phyloP scores from a whole-genome alignment of 192 early-diverging fungal genomes.

The Entomortierella lignicola region DNA sequence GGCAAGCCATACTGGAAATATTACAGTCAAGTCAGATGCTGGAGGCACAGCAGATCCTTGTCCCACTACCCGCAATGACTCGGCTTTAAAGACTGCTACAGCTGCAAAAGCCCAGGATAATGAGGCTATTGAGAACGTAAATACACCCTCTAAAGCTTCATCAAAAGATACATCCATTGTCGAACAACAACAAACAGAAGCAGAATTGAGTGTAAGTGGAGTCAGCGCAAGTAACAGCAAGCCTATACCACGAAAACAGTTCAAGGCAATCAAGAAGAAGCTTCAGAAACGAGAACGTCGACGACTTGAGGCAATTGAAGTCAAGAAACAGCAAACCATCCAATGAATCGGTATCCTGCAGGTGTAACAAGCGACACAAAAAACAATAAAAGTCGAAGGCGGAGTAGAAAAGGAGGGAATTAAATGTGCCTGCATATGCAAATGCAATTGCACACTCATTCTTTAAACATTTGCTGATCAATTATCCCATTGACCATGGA shows the following conservation, averaged over 20 bases:
- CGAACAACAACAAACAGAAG: not conserved
- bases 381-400: not conserved
- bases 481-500: not conserved
- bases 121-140: too few relatives aligned
- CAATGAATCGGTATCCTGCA: not conserved
- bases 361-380: not conserved
- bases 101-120: too few relatives aligned
- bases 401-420: not conserved
- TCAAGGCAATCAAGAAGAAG: conserved; percentile 21
- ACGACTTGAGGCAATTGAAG: conserved; percentile 5
- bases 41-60: too few relatives aligned
- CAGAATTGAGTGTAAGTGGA: not conserved
- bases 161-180: not conserved
- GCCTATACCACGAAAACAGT: conserved; percentile 10
- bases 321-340: not conserved
- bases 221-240: not conserved
- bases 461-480: too few relatives aligned
- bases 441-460: too few relatives aligned
- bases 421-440: too few relatives aligned
- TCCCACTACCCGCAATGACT: too few relatives aligned
- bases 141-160: not conserved
- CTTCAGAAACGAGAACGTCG: conserved; percentile 20
- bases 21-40: too few relatives aligned
- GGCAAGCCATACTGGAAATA: not conserved
- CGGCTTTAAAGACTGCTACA: too few relatives aligned